These are phyloP conservation scores for Phanerodontia chrysosporium DNA, from an alignment of 768 basidiomycete genomes.

Conservation along the genomic window DNA sequence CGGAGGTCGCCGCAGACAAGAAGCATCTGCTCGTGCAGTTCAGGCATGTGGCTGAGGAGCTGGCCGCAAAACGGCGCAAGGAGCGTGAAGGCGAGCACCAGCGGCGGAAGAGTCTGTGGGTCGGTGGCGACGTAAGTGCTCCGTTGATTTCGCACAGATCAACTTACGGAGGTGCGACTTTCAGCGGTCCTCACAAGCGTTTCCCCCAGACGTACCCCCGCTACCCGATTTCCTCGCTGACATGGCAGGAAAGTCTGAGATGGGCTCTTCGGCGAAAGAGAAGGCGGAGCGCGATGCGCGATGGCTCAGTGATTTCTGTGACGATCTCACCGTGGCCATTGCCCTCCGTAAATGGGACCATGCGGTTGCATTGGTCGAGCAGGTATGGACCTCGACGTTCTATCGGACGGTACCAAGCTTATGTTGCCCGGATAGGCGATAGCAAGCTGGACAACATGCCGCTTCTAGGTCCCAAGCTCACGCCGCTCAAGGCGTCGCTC, in stretches of 20 bases:
- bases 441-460: constrained; percentile 55
- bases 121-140: constrained; percentile 37
- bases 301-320: constrained; percentile 90
- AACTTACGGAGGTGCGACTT: not conserved
- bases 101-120: constrained; percentile 74
- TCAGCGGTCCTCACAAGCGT: constrained; percentile 31
- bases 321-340: constrained; percentile 88
- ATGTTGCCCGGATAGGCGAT: constrained; percentile 40
- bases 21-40: constrained; percentile 80
- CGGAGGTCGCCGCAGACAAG: constrained; percentile 79
- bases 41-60: constrained; percentile 89
- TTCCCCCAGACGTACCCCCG: constrained; percentile 40
- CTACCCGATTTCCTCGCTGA: constrained; percentile 78
- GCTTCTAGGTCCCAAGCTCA: constrained; percentile 52
- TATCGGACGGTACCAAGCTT: not conserved
- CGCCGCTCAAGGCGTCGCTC: constrained; percentile 61
- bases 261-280: constrained; percentile 57
- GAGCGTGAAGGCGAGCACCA: constrained; percentile 94
- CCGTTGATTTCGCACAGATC: not conserved
- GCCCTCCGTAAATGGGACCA: constrained; percentile 85
- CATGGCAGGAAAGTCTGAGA: constrained; percentile 52
- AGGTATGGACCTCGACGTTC: constrained; percentile 38
- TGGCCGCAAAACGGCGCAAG: constrained; percentile 82
- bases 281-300: constrained; percentile 76
- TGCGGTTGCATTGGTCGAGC: constrained; percentile 80